These are phyloP conservation scores for Adiantum capillusveneris DNA, from an alignment of 75 land plant species.

Conservation along the genomic window DNA sequence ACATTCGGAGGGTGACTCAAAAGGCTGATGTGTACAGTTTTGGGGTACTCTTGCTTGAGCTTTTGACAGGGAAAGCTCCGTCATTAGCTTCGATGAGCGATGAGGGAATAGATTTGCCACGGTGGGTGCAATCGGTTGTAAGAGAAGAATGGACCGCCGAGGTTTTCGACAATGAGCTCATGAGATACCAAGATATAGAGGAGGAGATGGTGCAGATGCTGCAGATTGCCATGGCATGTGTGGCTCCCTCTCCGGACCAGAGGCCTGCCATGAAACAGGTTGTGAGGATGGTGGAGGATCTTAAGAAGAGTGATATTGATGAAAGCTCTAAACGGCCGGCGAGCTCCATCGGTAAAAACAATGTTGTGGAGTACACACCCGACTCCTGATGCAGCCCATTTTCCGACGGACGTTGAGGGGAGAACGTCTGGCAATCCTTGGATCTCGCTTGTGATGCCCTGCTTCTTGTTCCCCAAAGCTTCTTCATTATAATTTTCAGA, in stretches of 20 bases:
- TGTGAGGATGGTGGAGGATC: conserved; percentile 37
- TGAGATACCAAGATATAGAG: conserved; percentile 36
- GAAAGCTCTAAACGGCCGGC: not conserved
- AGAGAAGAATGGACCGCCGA: conserved; percentile 59
- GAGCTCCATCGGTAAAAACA: too few relatives aligned
- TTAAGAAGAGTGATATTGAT: conserved; percentile 1
- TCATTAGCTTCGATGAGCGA: conserved; percentile 58
- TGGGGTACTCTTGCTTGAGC: conserved; percentile 73
- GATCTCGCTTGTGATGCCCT: not conserved
- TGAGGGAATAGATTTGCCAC: conserved; percentile 43
- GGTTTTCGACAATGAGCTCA: conserved; percentile 47
- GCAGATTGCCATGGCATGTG: conserved; percentile 59
- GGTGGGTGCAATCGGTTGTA: conserved; percentile 47
- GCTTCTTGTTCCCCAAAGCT: too few relatives aligned
- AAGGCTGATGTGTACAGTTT: conserved; percentile 93
- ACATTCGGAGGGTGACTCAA: conserved; percentile 56
- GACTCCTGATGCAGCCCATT: too few relatives aligned
- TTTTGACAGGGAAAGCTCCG: conserved; percentile 72
- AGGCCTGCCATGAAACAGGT: conserved; percentile 58
- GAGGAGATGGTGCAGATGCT: conserved; percentile 44
- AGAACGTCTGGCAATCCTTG: too few relatives aligned
- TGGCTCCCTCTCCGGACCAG: conserved; percentile 50
- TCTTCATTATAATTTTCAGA: too few relatives aligned
- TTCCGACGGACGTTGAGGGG: too few relatives aligned
- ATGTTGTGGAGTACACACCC: too few relatives aligned